Conservation (phyloP, 1,139 yeast species). For the Pneumocystis canis region DNA sequence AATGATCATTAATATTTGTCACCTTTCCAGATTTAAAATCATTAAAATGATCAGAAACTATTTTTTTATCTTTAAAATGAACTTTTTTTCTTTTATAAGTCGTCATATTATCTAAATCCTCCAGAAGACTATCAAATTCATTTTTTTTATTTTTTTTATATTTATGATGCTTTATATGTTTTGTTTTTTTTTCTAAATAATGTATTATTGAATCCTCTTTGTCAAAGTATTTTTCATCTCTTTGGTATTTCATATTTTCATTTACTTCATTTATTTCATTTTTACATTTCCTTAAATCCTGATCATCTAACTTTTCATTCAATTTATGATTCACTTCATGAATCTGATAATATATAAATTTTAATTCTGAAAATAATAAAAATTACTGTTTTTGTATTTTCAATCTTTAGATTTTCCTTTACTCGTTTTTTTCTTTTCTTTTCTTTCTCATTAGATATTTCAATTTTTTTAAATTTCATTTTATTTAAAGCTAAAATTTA, state of each 20-base stretch:
- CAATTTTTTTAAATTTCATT: too few species aligned
- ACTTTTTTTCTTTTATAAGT: not conserved
- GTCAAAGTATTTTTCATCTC: not conserved
- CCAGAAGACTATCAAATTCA: not conserved
- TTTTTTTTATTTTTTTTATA: not conserved
- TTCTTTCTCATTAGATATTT: too few species aligned
- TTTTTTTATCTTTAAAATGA: not conserved
- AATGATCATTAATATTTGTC: not conserved
- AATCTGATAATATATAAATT: not conserved
- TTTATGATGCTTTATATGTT: not conserved
- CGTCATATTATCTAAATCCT: not conserved
- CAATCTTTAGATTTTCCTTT: not conserved
- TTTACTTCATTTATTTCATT: not conserved
- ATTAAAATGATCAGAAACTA: not conserved
- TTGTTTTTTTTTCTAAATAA: not conserved
- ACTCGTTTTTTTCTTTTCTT: not conserved
- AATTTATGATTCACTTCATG: not conserved
- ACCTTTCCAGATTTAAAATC: not conserved
- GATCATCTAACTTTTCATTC: not conserved
- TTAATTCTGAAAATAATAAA: not conserved
- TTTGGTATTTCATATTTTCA: not conserved
- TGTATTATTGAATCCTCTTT: not conserved
- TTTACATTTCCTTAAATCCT: not conserved
- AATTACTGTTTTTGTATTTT: not conserved
- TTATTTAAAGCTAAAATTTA: too few species aligned